Percentiles rank a stretch among this genome's conserved stretches.
These are phyloP conservation scores for Lichenothelia convexa DNA, from an alignment of 495 filamentous ascomycete species.

Conservation along the genomic window DNA sequence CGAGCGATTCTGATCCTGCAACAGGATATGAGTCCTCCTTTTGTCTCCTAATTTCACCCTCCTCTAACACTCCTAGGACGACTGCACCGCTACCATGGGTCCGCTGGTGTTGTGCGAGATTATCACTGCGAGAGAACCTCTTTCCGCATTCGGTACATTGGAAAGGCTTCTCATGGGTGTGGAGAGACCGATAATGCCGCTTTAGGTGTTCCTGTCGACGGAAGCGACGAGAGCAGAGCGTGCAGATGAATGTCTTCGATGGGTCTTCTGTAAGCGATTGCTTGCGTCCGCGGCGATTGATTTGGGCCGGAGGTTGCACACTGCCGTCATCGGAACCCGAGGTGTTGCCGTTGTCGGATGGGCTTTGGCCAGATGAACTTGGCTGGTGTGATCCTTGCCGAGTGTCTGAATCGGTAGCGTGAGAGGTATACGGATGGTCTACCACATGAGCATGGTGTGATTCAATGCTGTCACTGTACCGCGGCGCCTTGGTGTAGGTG, in stretches of 20 bases:
- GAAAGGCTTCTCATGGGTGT: conserved; percentile 97
- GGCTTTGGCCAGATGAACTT: conserved; percentile 20
- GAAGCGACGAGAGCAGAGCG: conserved; percentile 90
- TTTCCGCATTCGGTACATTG: conserved; percentile 95
- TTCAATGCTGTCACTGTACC: no score
- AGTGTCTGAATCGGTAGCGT: background rate
- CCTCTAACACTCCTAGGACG: conserved; percentile 69
- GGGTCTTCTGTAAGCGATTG: conserved; percentile 96
- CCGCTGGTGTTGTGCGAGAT: conserved; percentile 85
- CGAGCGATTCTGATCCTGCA: conserved; percentile 44
- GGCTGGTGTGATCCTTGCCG: conserved; percentile 15
- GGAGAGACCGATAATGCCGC: conserved; percentile 94
- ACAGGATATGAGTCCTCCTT: conserved; percentile 27
- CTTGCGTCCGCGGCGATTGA: conserved; percentile 91
- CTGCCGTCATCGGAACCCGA: conserved; percentile 5
- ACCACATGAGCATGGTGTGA: no score
- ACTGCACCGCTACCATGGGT: conserved; percentile 85
- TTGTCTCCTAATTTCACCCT: conserved; percentile 33
- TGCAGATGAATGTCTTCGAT: conserved; percentile 95
- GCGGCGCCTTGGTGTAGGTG: no score
- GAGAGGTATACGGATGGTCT: no score
- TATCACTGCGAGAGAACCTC: conserved; percentile 97
- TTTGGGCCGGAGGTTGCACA: conserved; percentile 35
- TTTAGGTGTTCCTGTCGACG: conserved; percentile 97
- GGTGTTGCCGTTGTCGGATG: conserved; percentile 18